A percentile compares a stretch with the other conserved stretches of the same genome.
phyloP scores from a whole-genome alignment of 805 yeast genomes.

The Metschnikowia reukaufii region DNA sequence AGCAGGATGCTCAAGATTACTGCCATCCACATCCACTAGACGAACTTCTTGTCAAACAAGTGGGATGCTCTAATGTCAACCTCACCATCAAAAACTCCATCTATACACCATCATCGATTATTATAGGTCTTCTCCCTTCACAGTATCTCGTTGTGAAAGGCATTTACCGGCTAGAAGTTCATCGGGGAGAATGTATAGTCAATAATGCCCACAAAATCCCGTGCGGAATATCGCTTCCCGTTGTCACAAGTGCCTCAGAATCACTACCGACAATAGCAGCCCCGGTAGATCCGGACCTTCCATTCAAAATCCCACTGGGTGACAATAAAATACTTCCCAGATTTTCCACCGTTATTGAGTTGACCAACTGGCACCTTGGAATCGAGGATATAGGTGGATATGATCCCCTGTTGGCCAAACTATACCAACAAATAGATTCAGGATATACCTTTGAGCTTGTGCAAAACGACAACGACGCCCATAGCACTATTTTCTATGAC shows the following conservation, averaged over 20 bases:
- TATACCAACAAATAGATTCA: slow-evolving; percentile 17
- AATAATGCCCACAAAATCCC: slow-evolving; percentile 38
- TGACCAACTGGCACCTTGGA: slow-evolving; percentile 43
- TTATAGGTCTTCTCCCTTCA: slow-evolving; percentile 42
- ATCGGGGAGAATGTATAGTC: slow-evolving; percentile 47
- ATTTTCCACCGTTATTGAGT: slow-evolving; percentile 43
- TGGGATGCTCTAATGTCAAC: slow-evolving; percentile 8
- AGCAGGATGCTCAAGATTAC: slow-evolving; percentile 4
- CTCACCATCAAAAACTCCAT: slow-evolving; percentile 14
- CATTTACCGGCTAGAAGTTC: slow-evolving; percentile 42
- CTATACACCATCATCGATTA: slow-evolving; percentile 13
- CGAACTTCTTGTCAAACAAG: slow-evolving; percentile 6
- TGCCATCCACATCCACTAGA: slow-evolving; percentile 14
- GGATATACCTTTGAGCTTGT: slow-evolving; percentile 16
- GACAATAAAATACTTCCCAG: slow-evolving; percentile 27
- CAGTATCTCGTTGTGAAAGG: slow-evolving; percentile 50
- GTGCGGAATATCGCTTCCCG: slow-evolving; percentile 25
- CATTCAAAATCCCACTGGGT: slow-evolving; percentile 19
- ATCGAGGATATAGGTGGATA: slow-evolving; percentile 44
- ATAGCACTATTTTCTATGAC: slow-evolving; percentile 10
- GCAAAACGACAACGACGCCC: neutral
- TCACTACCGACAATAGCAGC: slow-evolving; percentile 46
- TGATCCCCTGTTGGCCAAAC: slow-evolving; percentile 46
- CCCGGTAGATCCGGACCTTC: slow-evolving; percentile 32
- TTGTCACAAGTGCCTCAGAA: slow-evolving; percentile 36